phyloP scores from a whole-genome alignment of 176 grass and related monocot species.

The Raddia guianensis region DNA sequence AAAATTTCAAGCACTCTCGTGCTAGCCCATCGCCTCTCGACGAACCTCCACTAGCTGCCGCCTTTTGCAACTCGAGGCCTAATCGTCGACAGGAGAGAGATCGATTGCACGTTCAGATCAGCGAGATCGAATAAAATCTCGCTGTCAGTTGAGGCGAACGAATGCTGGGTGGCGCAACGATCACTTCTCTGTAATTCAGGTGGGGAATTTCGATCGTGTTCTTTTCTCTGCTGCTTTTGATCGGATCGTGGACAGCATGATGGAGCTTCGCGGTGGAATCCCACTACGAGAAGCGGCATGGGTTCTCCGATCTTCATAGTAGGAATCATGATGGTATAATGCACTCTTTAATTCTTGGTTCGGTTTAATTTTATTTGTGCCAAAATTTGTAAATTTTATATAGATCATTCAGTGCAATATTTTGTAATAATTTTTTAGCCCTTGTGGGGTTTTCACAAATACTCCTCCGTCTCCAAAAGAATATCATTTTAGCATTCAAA shows the following conservation, averaged over 20 bases:
- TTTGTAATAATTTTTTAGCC: too few species aligned
- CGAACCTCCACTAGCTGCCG: neutral
- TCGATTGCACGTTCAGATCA: neutral
- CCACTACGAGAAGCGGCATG: constrained; percentile 33
- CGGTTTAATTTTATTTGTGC: too few species aligned
- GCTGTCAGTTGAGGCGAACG: neutral
- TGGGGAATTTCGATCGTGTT: constrained; percentile 43
- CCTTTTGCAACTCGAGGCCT: neutral
- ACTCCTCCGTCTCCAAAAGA: too few species aligned
- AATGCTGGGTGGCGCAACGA: neutral
- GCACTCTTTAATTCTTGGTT: neutral
- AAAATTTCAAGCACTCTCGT: too few species aligned
- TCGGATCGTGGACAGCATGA: constrained; percentile 21
- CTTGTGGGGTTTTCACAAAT: too few species aligned
- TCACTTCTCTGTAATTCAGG: constrained; percentile 28
- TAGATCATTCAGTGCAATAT: too few species aligned
- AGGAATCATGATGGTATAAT: constrained; percentile 15
- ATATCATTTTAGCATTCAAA: too few species aligned
- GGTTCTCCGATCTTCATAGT: neutral
- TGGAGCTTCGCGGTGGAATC: constrained; percentile 15
- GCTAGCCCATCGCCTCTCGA: too few species aligned
- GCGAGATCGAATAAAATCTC: neutral
- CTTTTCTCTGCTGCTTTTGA: neutral
- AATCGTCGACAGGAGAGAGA: neutral
- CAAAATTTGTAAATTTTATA: too few species aligned